These are phyloP conservation scores for Mimosa bimucronata DNA, from an alignment of 306 rosid species.

Conservation along the genomic window DNA sequence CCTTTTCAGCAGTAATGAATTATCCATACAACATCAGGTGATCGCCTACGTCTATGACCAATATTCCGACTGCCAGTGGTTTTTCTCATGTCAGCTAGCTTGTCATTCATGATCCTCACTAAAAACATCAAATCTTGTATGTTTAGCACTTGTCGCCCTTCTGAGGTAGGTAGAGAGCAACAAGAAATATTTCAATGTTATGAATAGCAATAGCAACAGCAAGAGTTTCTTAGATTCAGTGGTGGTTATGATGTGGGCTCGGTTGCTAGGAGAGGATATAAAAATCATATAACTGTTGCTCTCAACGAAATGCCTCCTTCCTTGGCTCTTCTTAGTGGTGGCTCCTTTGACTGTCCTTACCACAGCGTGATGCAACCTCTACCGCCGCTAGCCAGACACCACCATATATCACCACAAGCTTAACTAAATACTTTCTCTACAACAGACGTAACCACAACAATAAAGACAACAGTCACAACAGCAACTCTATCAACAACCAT, in stretches of 20 bases:
- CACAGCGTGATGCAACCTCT: conserved; percentile 50
- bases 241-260: conserved; percentile 65
- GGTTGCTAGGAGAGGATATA: conserved; percentile 53
- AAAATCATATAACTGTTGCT: conserved; percentile 44
- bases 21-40: conserved; percentile 54
- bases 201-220: conserved; percentile 53
- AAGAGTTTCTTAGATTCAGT: conserved; percentile 58
- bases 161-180: conserved; percentile 65
- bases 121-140: conserved; percentile 58
- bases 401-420: conserved; percentile 55
- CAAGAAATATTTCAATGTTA: conserved; percentile 59
- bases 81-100: conserved; percentile 38
- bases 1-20: too few relatives aligned
- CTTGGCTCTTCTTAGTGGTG: conserved; percentile 76
- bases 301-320: conserved; percentile 59
- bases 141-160: conserved; percentile 74
- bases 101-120: conserved; percentile 56
- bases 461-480: conserved; percentile 45
- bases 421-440: conserved; percentile 67
- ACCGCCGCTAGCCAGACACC: conserved; percentile 46
- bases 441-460: conserved; percentile 49
- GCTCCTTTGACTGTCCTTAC: conserved; percentile 59
- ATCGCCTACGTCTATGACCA: conserved; percentile 30
- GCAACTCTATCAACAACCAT: too few relatives aligned
- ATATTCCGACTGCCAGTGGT: conserved; percentile 26